Conservation (phyloP, 331 rosid species). For the Cucumis variabilis region DNA sequence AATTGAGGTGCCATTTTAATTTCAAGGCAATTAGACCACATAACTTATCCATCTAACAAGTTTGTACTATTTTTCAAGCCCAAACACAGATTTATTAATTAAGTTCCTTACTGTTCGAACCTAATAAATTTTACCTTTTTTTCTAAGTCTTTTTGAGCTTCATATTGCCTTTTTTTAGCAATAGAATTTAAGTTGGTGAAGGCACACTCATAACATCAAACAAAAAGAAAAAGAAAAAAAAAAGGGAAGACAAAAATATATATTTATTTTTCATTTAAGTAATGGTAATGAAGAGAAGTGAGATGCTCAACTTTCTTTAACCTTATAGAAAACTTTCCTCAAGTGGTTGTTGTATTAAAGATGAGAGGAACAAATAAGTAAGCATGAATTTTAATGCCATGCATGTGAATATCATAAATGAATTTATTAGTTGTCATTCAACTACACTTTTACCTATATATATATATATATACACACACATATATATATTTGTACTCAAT, state of each 20-base stretch:
- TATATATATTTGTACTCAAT: too few relatives aligned
- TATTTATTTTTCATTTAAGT: background rate
- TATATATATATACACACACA: too few relatives aligned
- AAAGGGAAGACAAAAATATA: too few relatives aligned
- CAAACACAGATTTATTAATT: background rate
- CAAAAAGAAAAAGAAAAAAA: background rate
- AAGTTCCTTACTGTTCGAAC: background rate
- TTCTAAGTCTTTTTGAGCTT: background rate
- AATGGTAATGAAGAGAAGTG: constrained; percentile 6
- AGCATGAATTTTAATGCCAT: constrained; percentile 15
- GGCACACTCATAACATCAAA: background rate
- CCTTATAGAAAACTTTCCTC: background rate
- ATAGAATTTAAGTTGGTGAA: background rate
- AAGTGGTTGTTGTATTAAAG: constrained; percentile 19
- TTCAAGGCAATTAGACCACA: too few relatives aligned
- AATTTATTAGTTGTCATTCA: background rate
- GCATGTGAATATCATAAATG: constrained; percentile 26
- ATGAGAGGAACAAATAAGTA: constrained; percentile 13
- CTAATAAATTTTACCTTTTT: background rate
- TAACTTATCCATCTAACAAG: too few relatives aligned
- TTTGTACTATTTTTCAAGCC: background rate
- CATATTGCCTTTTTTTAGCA: background rate
- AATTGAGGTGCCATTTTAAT: too few relatives aligned
- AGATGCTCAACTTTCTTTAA: background rate
- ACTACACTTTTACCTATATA: background rate